Evolutionary conservation across 2,329 filamentous ascomycete genomes (phyloP).

Genomic region (Cladosporium halotolerans): DNA sequence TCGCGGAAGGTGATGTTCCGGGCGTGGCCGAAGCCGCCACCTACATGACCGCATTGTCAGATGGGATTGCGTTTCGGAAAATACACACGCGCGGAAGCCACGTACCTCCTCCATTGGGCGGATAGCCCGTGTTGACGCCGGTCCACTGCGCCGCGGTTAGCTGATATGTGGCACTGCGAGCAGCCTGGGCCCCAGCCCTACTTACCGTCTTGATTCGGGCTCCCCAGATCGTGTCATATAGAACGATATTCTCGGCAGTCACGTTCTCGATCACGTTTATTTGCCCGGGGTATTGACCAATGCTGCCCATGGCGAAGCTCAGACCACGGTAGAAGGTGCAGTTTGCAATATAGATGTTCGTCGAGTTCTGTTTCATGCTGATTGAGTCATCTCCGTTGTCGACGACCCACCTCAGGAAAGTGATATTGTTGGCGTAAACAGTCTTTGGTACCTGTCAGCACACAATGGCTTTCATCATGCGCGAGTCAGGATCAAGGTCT

Average conservation of each 20-base stretch:
- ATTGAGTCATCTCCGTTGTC: constrained; percentile 51
- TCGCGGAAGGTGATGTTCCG: constrained; percentile 35
- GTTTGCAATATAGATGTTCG: constrained; percentile 49
- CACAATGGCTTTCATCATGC: too few species aligned
- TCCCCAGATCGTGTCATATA: constrained; percentile 6
- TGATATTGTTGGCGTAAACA: constrained; percentile 38
- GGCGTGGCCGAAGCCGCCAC: constrained; percentile 44
- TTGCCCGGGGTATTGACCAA: constrained; percentile 48
- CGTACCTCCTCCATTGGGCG: constrained; percentile 49
- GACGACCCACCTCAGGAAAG: constrained; percentile 46
- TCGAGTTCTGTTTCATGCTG: constrained; percentile 51
- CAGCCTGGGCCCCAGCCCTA: neutral
- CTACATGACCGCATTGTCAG: constrained; percentile 2
- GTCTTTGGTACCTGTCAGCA: constrained; percentile 25
- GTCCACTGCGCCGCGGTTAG: constrained; percentile 4
- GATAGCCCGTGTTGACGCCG: constrained; percentile 19
- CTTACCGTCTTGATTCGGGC: constrained; percentile 6
- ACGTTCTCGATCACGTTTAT: constrained; percentile 49
- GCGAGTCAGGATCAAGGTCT: constrained; percentile 14
- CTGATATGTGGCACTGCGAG: neutral
- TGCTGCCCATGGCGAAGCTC: constrained; percentile 52
- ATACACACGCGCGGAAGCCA: neutral
- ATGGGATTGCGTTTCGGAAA: neutral
- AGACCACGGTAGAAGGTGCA: constrained; percentile 45
- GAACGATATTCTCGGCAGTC: constrained; percentile 15